Conservation (phyloP, 202 grass and related monocot species). For the Panicum virgatum region DNA sequence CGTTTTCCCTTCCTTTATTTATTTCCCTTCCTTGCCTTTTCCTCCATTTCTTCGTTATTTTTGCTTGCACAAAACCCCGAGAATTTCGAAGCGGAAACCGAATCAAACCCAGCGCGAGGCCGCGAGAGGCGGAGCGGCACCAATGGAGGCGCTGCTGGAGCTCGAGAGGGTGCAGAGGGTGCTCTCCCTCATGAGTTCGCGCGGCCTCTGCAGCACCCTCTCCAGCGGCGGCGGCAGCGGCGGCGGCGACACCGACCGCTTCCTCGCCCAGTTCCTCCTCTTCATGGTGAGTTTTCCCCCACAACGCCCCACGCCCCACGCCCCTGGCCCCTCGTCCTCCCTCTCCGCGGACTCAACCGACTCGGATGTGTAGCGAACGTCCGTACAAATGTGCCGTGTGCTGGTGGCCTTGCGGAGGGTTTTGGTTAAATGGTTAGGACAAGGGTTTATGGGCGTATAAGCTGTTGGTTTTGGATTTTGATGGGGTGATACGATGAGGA, state of each 20-base stretch:
- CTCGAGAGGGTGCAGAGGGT: conserved; percentile 70
- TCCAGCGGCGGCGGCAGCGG: conserved; percentile 15
- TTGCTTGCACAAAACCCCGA: conserved; percentile 2
- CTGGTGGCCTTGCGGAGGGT: background rate
- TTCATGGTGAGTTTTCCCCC: conserved; percentile 38
- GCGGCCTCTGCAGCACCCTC: conserved; percentile 37
- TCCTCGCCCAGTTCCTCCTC: conserved; percentile 79
- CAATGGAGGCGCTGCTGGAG: conserved; percentile 75
- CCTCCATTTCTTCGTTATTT: background rate
- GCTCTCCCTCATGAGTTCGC: conserved; percentile 61
- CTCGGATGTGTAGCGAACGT: background rate
- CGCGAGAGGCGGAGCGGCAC: background rate
- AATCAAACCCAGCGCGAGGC: conserved; percentile 14
- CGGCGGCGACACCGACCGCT: conserved; percentile 49
- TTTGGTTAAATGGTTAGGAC: background rate
- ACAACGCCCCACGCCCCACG: too few relatives aligned
- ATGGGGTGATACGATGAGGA: background rate
- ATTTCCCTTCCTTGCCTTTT: background rate
- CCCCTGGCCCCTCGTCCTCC: background rate
- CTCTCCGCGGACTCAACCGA: background rate
- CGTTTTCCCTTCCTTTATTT: background rate
- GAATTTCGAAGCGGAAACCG: background rate
- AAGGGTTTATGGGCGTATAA: background rate
- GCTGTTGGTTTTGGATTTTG: conserved; percentile 12
- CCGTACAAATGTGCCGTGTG: background rate